Base-by-base conservation (phyloP, 208 protist species). In the Histomonas meleagridis region DNA sequence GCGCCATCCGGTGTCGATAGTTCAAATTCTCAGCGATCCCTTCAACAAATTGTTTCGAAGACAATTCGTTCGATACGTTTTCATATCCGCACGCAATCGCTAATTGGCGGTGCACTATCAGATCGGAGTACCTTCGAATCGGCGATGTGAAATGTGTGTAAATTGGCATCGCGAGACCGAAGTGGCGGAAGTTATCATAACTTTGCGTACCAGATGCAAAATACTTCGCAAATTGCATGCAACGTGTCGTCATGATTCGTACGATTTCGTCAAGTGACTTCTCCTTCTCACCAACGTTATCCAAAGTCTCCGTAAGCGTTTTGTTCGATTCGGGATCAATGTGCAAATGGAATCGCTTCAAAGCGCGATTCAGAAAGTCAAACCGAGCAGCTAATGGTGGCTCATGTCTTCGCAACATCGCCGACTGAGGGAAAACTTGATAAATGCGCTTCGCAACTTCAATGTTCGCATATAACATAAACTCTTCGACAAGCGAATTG, bases 141-240 rank as follows among this genome's bases (percentile, higher is more conserved):
- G 97, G 97, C 28, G 96, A 97, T 5, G 97, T 98, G 90, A 98
- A 98, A 92, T 98, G 97, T 32, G 97, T 98, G 94, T 98, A 98
- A 53, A 96, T 92, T 9, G 93, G 92, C 0, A 95, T 70, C 26
- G 95, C 94, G 10, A 98, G 93, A 35, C 96, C 97, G 93, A 97
- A 98, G 92, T 98, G 97, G 21, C 70, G 46, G 92, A 94, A 97
- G 0, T 96, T 60, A n/a, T 78, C 69, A 78, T 55, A 69, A 81
- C 32, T 46, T 46, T 62, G 51, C 18, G 49, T 62, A 18, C 92
- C 92, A 55, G 35, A 28, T 46, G 51, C 43, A 46, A 91, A 93
- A 60, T 93, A 93, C n/a, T 92, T 90, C 4, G 92, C 93, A 65
- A 93, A 92, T 55, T 93, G 92, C 96, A 97, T 96, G 69, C 95